A percentile compares a stretch with the other conserved stretches of the same genome.
phyloP scores from a whole-genome alignment of 192 early-diverging fungal species.

The Gigaspora rosea region DNA sequence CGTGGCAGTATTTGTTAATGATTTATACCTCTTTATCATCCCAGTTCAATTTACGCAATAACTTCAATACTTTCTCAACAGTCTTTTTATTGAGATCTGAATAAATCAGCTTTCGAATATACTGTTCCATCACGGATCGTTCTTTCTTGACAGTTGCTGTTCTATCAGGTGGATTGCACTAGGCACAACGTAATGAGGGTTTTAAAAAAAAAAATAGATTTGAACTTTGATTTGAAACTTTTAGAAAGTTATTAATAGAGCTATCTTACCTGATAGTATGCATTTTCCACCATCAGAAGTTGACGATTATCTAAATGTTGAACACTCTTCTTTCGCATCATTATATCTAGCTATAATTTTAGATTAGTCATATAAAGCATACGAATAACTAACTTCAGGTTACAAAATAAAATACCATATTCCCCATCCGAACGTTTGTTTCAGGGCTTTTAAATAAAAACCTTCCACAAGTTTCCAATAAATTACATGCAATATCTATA shows the following conservation, averaged over 20 bases:
- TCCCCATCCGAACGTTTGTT: constrained; percentile 67
- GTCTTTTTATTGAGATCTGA: constrained; percentile 75
- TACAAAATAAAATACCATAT: constrained; percentile 50
- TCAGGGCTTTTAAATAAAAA: constrained; percentile 80
- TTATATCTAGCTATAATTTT: constrained; percentile 70
- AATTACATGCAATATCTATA: constrained; percentile 80
- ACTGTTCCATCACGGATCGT: constrained; percentile 82
- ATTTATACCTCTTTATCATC: constrained; percentile 51
- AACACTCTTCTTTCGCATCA: constrained; percentile 85
- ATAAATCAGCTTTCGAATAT: constrained; percentile 87
- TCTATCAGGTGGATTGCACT: constrained; percentile 83
- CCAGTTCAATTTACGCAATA: constrained; percentile 90
- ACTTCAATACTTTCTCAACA: constrained; percentile 64
- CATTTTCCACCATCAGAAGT: constrained; percentile 90
- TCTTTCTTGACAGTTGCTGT: constrained; percentile 63
- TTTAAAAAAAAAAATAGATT: constrained; percentile 26
- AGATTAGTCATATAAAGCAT: neutral
- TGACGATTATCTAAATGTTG: constrained; percentile 86
- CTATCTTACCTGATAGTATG: constrained; percentile 69
- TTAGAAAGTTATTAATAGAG: neutral
- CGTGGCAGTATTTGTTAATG: neutral
- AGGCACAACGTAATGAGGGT: neutral
- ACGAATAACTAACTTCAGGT: neutral
- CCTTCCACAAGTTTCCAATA: constrained; percentile 89
- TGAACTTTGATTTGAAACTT: no score